These are phyloP conservation scores for Ophiostoma australiae DNA, from an alignment of 2,329 filamentous ascomycete genomes.

Conservation along the genomic window DNA sequence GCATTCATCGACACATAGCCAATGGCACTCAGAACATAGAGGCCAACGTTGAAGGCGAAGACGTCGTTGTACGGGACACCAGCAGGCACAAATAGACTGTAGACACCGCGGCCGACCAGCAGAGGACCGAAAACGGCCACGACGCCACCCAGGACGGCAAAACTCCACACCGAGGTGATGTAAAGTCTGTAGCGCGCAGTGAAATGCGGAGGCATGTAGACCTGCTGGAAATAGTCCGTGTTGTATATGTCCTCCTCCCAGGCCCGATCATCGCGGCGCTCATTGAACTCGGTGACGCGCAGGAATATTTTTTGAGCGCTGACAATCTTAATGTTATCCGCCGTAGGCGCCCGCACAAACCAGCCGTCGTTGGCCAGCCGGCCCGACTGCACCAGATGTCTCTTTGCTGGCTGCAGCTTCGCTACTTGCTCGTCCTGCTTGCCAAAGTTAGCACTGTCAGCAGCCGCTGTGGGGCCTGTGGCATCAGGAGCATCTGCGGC, in stretches of 20 bases:
- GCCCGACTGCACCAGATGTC: conserved; percentile 43
- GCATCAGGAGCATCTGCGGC: not conserved
- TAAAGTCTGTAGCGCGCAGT: conserved; percentile 74
- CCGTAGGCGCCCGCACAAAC: conserved; percentile 89
- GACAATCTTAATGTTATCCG: conserved; percentile 89
- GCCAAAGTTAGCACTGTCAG: not conserved
- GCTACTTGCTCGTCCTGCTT: not conserved
- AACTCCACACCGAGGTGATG: conserved; percentile 86
- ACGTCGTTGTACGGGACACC: conserved; percentile 83
- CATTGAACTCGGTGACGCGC: conserved; percentile 54
- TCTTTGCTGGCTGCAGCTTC: conserved; percentile 30
- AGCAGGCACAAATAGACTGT: conserved; percentile 65
- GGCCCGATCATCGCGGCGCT: not conserved
- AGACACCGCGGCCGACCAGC: conserved; percentile 73
- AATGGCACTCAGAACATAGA: conserved; percentile 70
- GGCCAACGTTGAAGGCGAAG: conserved; percentile 88
- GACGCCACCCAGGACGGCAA: conserved; percentile 83
- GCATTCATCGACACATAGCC: conserved; percentile 47
- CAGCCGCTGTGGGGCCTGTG: not conserved
- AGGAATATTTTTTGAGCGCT: conserved; percentile 77
- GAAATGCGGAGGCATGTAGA: conserved; percentile 84
- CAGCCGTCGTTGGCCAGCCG: conserved; percentile 65
- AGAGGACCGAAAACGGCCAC: conserved; percentile 81
- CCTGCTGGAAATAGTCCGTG: conserved; percentile 60
- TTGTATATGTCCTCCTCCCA: conserved; percentile 47